Evolutionary conservation across 345 rosid genomes (phyloP).

Genomic region (Pugionium cornutum): DNA sequence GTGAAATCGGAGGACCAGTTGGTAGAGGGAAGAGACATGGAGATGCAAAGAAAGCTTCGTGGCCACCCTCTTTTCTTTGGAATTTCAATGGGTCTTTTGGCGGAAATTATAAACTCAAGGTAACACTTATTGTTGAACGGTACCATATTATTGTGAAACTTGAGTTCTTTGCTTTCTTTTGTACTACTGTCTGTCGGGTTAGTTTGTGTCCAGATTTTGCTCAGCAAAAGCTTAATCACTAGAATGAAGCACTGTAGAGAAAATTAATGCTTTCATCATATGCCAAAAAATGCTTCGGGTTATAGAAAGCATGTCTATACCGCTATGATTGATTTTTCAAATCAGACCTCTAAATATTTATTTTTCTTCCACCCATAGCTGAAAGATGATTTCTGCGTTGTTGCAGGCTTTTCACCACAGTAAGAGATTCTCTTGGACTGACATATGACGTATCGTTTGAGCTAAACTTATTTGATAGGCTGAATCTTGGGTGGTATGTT

Average conservation of each 20-base stretch:
- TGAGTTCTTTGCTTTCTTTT: slow-evolving; percentile 6
- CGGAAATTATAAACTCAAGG: slow-evolving; percentile 98
- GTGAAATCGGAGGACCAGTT: slow-evolving; percentile 44
- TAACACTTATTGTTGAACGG: slow-evolving; percentile 36
- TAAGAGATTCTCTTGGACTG: slow-evolving; percentile 96
- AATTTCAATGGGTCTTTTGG: slow-evolving; percentile 87
- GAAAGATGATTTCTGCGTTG: neutral
- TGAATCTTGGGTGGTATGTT: slow-evolving; percentile 99
- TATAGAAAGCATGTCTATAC: slow-evolving; percentile 3
- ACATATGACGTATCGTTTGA: slow-evolving; percentile 98
- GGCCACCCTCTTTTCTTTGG: slow-evolving; percentile 93
- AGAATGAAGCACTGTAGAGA: neutral
- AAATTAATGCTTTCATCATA: neutral
- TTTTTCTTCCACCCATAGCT: slow-evolving; percentile 3
- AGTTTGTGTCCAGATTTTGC: neutral
- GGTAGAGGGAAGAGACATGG: slow-evolving; percentile 43
- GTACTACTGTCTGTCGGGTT: neutral
- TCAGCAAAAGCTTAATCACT: neutral
- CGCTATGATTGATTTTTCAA: neutral
- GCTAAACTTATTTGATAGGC: slow-evolving; percentile 90
- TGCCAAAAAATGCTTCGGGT: neutral
- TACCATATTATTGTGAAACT: slow-evolving; percentile 14
- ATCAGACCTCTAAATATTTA: slow-evolving; percentile 9
- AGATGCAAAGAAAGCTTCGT: slow-evolving; percentile 61
- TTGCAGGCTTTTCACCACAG: slow-evolving; percentile 98